Evolutionary conservation across 139 green algal species (phyloP).

Genomic region (Asterochloris sp.): DNA sequence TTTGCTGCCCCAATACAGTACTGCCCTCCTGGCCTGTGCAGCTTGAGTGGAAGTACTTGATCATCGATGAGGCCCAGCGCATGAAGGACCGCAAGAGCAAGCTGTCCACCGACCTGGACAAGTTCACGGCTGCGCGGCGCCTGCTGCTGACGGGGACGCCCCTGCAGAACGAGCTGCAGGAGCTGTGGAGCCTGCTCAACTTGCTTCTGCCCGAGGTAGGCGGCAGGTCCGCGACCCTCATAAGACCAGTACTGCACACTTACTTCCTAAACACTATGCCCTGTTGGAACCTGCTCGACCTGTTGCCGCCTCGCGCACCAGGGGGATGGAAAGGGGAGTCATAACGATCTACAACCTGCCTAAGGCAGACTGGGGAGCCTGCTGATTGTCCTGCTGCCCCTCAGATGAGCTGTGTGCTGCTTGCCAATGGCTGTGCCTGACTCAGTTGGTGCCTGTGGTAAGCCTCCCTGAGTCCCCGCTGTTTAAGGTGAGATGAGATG

Average conservation of each 20-base stretch:
- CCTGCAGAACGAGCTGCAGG: constrained; percentile 90
- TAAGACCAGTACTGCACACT: too few species aligned
- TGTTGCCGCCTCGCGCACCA: too few species aligned
- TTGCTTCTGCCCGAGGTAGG: constrained; percentile 73
- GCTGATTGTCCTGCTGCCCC: background rate
- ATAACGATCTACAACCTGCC: too few species aligned
- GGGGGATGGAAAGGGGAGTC: too few species aligned
- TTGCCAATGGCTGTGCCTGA: background rate
- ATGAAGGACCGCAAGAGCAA: constrained; percentile 90
- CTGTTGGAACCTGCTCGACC: too few species aligned
- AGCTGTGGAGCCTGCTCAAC: constrained; percentile 91
- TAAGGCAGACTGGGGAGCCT: too few species aligned
- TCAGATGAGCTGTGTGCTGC: background rate
- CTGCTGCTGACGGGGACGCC: constrained; percentile 80
- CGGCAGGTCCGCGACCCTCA: too few species aligned
- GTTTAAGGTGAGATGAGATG: too few species aligned
- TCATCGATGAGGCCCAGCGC: constrained; percentile 98
- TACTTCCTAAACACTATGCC: too few species aligned
- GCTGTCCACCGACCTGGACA: constrained; percentile 78
- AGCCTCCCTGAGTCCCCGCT: too few species aligned
- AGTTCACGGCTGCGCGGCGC: constrained; percentile 57
- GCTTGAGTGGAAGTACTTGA: constrained; percentile 94
- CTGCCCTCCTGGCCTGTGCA: background rate
- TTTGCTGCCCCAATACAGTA: background rate
- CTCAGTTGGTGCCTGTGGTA: background rate